Base-by-base conservation (phyloP, 1,139 yeast species). In the Schizosaccharomyces versatilis region DNA sequence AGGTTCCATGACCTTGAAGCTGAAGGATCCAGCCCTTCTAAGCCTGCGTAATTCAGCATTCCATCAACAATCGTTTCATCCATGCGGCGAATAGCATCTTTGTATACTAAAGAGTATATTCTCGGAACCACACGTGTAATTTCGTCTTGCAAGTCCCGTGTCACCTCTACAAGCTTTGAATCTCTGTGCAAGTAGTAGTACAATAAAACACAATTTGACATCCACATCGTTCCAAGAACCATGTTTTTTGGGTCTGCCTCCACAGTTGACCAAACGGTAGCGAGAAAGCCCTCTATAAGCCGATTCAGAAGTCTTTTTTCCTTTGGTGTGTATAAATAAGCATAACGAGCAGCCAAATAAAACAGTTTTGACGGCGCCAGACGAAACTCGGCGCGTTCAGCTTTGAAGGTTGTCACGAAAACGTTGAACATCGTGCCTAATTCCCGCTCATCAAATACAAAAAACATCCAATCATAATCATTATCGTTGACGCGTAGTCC, bases 1-100 rank as follows among this genome's bases (percentile, higher is more conserved):
- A 71, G 56, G 41, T 66, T 62, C 75, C 75, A 71, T 53, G 71
- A 73, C 51, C 68, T 65, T 55, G 70, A 71, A 61, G 68, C 71
- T 54, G 64, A 64, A 41, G 71, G 68, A 36, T 65, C 64, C 54
- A 71, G 61, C 1, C 73, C 75, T 1, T 73, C 74, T 44, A 71
- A 71, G n/a, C 72, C 69, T 41, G 69, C 71, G 57, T 66, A 69
- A 57, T 71, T 72, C 24, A 71, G 64, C 54, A 71, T 62, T 41
- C 73, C 67, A n/a, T 66, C 62, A 53, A 68, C 69, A 36, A 72
- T 58, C 7, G 66, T 62, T 38, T 65, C 64, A 40, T 66, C 69
- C 42, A 71, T 59, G 38, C 73, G 65, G 10, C 66, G 62, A 55
- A 69, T 70, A 6, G 68, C 69, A 54, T 68, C 70, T 53, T 63